Percentiles rank a stretch among this genome's conserved stretches.
phyloP scores from a whole-genome alignment of 2,329 filamentous ascomycete genomes.

The Sphaerulina populicola region DNA sequence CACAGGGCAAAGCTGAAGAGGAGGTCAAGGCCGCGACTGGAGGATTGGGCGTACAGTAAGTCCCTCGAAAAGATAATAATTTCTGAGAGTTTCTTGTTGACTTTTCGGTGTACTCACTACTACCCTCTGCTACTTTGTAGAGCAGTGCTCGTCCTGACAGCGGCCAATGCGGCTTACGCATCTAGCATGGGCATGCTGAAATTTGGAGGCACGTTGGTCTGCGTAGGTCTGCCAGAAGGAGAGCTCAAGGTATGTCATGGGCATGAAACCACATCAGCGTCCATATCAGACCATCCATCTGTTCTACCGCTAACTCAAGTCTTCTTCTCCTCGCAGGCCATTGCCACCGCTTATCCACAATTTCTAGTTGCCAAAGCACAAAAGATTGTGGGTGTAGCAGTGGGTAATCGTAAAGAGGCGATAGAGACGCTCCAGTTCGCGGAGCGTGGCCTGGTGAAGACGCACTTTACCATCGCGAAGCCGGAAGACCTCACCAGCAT shows the following conservation, averaged over 20 bases:
- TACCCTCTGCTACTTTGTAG: too few relatives aligned
- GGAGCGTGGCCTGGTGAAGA: constrained; percentile 40
- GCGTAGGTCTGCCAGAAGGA: constrained; percentile 41
- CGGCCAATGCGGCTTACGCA: constrained; percentile 42
- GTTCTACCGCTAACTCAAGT: background rate
- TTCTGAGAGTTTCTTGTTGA: too few relatives aligned
- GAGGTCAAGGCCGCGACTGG: constrained; percentile 51
- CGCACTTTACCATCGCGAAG: constrained; percentile 40
- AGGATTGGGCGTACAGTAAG: constrained; percentile 48
- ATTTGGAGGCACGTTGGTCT: constrained; percentile 39
- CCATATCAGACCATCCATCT: too few relatives aligned
- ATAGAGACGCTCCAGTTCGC: constrained; percentile 45
- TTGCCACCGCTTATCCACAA: constrained; percentile 36
- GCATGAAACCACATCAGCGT: too few relatives aligned
- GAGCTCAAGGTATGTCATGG: constrained; percentile 30
- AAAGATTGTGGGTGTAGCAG: constrained; percentile 40
- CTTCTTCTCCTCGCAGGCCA: constrained; percentile 22
- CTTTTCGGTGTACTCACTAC: too few relatives aligned
- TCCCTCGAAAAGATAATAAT: too few relatives aligned
- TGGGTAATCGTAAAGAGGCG: constrained; percentile 42
- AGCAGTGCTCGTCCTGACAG: constrained; percentile 50
- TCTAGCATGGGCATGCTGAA: constrained; percentile 36
- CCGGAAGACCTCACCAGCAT: constrained; percentile 41
- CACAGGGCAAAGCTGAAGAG: constrained; percentile 45
- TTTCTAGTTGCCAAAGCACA: constrained; percentile 38